Evolutionary conservation across 2,329 filamentous ascomycete genomes (phyloP), one percentile per base, ranked within the genome.

Genomic region (Pestalotiopsis sp.): DNA sequence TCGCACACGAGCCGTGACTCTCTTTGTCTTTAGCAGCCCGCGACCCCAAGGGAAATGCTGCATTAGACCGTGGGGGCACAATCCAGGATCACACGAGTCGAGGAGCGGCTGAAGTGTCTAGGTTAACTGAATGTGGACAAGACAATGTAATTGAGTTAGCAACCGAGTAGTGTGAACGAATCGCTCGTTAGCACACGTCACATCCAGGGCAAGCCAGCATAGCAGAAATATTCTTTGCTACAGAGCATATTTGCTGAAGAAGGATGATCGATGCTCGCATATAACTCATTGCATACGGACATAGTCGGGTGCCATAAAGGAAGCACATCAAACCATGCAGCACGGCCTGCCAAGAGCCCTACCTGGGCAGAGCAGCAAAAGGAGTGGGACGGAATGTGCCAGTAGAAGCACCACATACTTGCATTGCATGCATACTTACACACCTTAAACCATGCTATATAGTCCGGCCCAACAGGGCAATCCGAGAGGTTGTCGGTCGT

Each of bases 41-140:
- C 20, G 17, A 17, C 20, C 56, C 23, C 23, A 27, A 59, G 14
- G 45, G 6, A 20, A 17, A 52, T 52, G 45, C 45, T 59, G 57
- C 57, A 59, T 59, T 59, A 59, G 57, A 27, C 57, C 23, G 25
- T 59, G 57, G 57, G 57, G 57, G 57, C 25, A 36, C 57, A 36
- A 9, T 17, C 45, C 45, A 52, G 27, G 57, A 23, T 59, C 11
- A 27, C 23, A 13, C 23, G 20, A 23, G 45, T 52, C 57, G 25
- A 36, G 6, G 27, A 27, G 27, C 27, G 57, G 27, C 57, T 59
- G 27, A 59, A 14, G 14, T 59, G 13, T 59, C 9, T 59, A 36
- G 14, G 23, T 59, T 27, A 13, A 14, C 57, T 59, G 57, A 13
- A 20, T n/a, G 45, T 36, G 31, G 31, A 36, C 31, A 36, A 36